These are phyloP conservation scores for Apiotrichum domesticum DNA, from an alignment of 1,284 basidiomycete genomes.

Conservation along the genomic window DNA sequence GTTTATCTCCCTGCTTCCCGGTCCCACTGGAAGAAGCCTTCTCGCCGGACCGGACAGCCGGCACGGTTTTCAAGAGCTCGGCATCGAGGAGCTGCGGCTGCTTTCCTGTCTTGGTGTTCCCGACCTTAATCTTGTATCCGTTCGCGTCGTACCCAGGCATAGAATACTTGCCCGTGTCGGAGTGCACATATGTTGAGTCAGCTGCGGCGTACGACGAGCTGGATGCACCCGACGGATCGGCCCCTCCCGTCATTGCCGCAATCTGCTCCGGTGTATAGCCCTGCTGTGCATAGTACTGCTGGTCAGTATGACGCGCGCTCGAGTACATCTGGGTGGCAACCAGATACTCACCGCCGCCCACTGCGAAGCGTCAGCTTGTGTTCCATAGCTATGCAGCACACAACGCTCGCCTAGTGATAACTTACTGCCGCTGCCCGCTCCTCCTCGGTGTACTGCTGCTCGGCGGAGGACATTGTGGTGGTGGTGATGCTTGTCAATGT, in stretches of 20 bases:
- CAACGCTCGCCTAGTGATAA: not conserved
- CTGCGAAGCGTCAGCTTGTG: constrained; percentile 13
- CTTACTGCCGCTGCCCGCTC: constrained; percentile 39
- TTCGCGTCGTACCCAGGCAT: constrained; percentile 11
- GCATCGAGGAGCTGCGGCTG: constrained; percentile 21
- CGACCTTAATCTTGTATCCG: constrained; percentile 15
- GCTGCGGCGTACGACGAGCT: not conserved
- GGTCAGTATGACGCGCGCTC: not conserved
- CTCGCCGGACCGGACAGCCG: not conserved
- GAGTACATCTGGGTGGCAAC: not conserved
- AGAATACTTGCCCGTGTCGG: not conserved
- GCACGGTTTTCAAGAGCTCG: constrained; percentile 23
- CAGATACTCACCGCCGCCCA: constrained; percentile 37
- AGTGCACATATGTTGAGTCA: not conserved
- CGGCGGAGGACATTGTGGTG: not conserved
- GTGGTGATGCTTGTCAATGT: not conserved
- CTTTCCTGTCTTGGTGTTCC: constrained; percentile 5
- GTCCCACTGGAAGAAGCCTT: constrained; percentile 6
- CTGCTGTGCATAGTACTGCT: constrained; percentile 46
- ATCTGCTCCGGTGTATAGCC: constrained; percentile 39
- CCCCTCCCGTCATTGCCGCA: constrained; percentile 18
- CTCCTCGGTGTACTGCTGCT: constrained; percentile 20
- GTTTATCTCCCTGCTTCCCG: constrained; percentile 3
- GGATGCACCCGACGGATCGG: not conserved
- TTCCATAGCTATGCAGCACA: not conserved